Conservation (phyloP, 495 filamentous ascomycete genomes). For the Cercophora scortea region DNA sequence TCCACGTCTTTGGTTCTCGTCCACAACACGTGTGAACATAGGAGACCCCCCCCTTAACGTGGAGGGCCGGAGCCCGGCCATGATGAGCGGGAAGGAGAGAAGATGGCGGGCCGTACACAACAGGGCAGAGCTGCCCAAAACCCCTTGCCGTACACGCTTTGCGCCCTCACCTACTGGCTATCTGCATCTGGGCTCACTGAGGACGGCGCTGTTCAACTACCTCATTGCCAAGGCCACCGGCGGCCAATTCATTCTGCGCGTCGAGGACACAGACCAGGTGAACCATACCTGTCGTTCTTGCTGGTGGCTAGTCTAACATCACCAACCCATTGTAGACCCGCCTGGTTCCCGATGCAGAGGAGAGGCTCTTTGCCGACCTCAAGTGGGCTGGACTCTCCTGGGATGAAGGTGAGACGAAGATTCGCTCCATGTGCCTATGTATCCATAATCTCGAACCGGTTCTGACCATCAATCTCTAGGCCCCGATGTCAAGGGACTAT, state of each 20-base stretch:
- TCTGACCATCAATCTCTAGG: conserved; percentile 36
- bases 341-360: conserved; percentile 64
- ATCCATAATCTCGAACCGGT: neutral
- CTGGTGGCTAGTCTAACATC: too few species aligned
- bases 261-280: conserved; percentile 96
- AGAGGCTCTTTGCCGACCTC: conserved; percentile 67
- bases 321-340: conserved; percentile 16
- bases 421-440: neutral
- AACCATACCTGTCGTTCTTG: neutral
- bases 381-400: conserved; percentile 84
- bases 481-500: conserved; percentile 68
- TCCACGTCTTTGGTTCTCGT: too few species aligned
- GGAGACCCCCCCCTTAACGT: too few species aligned
- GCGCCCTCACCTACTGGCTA: conserved; percentile 93
- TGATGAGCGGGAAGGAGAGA: too few species aligned
- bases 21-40: too few species aligned
- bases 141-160: conserved; percentile 82
- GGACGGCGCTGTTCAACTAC: conserved; percentile 91
- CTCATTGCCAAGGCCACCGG: conserved; percentile 78
- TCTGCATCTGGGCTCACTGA: conserved; percentile 81
- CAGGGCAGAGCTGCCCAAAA: conserved; percentile 36
- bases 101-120: too few species aligned
- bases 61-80: too few species aligned
- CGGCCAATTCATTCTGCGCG: conserved; percentile 84
- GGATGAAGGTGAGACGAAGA: conserved; percentile 68